These are phyloP conservation scores for Erucastrum elatum DNA, from an alignment of 345 rosid genomes.

Conservation along the genomic window DNA sequence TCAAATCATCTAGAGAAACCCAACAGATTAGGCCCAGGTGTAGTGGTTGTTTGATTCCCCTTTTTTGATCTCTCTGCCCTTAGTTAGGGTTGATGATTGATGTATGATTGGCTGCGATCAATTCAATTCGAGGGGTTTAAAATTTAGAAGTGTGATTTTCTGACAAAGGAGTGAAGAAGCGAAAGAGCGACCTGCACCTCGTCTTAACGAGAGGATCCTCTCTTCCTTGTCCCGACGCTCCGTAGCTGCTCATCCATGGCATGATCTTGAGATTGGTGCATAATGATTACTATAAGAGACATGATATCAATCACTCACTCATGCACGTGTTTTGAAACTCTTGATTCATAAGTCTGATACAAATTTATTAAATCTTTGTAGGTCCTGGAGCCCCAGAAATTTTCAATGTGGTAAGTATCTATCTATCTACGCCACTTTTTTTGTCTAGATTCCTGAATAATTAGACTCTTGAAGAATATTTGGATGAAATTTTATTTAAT, in stretches of 20 bases:
- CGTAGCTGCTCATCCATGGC: slow-evolving; percentile 99
- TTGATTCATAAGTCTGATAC: too few relatives aligned
- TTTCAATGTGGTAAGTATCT: slow-evolving; percentile 62
- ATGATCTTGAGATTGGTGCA: slow-evolving; percentile 95
- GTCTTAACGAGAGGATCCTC: slow-evolving; percentile 87
- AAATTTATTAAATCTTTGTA: slow-evolving; percentile 30
- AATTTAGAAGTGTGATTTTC: slow-evolving; percentile 4
- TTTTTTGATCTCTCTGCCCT: not conserved
- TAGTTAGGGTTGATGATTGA: not conserved
- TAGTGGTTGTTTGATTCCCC: not conserved
- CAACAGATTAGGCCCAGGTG: not conserved
- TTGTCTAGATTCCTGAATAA: too few relatives aligned
- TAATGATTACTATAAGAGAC: too few relatives aligned
- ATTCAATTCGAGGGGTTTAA: not conserved
- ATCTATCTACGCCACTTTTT: not conserved
- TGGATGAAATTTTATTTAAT: not conserved
- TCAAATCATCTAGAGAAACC: not conserved
- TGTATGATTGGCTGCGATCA: not conserved
- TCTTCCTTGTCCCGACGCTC: slow-evolving; percentile 91
- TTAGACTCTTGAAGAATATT: not conserved
- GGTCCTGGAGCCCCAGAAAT: slow-evolving; percentile 91
- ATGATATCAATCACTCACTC: too few relatives aligned
- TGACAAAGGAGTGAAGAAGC: slow-evolving; percentile 50
- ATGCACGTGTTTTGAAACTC: too few relatives aligned
- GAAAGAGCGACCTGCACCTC: slow-evolving; percentile 46